Conservation (phyloP, 2,329 filamentous ascomycete species). For the Penicillium freii region DNA sequence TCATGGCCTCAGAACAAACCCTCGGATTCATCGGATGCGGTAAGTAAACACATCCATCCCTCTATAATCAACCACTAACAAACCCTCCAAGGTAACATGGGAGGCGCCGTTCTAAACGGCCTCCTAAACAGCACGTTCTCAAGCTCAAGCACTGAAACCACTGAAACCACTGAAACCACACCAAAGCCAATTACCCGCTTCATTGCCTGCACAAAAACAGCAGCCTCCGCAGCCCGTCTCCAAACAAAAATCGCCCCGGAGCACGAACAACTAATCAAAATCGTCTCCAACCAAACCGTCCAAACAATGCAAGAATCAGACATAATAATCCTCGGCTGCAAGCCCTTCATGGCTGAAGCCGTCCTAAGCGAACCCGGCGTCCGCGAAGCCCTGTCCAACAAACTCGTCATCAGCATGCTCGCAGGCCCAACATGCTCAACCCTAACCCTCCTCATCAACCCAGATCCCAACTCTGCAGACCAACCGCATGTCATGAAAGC, state of each 20-base stretch:
- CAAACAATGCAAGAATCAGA: conserved; percentile 38
- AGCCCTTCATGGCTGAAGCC: conserved; percentile 45
- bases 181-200: conserved; percentile 26
- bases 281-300: conserved; percentile 36
- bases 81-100: conserved; percentile 33
- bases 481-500: conserved; percentile 38
- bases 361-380: conserved; percentile 41
- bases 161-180: not conserved
- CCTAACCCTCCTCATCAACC: conserved; percentile 17
- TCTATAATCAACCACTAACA: conserved; percentile 4
- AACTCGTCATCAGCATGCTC: conserved; percentile 51
- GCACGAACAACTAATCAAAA: conserved; percentile 32
- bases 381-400: conserved; percentile 40
- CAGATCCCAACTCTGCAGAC: not conserved
- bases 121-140: conserved; percentile 29
- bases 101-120: conserved; percentile 36
- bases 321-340: conserved; percentile 47
- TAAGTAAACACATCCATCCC: not conserved
- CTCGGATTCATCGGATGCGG: conserved; percentile 25
- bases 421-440: conserved; percentile 46
- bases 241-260: conserved; percentile 26
- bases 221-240: conserved; percentile 37
- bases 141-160: not conserved
- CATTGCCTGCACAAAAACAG: conserved; percentile 44
- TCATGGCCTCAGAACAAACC: conserved; percentile 11